phyloP scores from a whole-genome alignment of 139 green algal genomes.

The Chlorella ohadii region DNA sequence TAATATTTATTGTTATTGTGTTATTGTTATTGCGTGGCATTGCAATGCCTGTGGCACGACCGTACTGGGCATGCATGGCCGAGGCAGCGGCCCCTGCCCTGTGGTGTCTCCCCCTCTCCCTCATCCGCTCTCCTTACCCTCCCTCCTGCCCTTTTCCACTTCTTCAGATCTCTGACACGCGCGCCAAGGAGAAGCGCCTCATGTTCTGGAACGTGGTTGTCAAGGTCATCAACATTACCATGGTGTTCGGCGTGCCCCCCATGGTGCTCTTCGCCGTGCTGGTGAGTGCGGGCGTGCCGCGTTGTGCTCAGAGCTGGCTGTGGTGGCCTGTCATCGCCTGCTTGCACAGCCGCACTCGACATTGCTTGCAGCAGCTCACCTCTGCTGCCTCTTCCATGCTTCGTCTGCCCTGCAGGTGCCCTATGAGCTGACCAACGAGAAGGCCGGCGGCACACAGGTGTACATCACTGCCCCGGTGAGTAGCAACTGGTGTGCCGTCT shows the following conservation, averaged over 20 bases:
- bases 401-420: constrained; percentile 24
- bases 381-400: too few species aligned
- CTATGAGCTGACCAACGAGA: constrained; percentile 59
- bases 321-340: too few species aligned
- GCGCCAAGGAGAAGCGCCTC: constrained; percentile 51
- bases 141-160: background rate
- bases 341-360: too few species aligned
- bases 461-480: constrained; percentile 20
- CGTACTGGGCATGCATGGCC: too few species aligned
- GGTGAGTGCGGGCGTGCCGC: background rate
- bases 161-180: constrained; percentile 45
- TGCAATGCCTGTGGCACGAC: too few species aligned
- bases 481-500: background rate
- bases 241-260: constrained; percentile 70
- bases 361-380: too few species aligned
- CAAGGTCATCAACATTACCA: constrained; percentile 73
- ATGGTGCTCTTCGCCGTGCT: constrained; percentile 66
- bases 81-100: too few species aligned
- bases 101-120: too few species aligned
- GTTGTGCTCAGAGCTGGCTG: too few species aligned
- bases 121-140: background rate
- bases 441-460: background rate
- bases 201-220: constrained; percentile 54
- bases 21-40: too few species aligned
- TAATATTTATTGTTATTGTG: too few species aligned